These are phyloP conservation scores for Solanum pennellii DNA, from an alignment of 257 asterid genomes.

Conservation along the genomic window DNA sequence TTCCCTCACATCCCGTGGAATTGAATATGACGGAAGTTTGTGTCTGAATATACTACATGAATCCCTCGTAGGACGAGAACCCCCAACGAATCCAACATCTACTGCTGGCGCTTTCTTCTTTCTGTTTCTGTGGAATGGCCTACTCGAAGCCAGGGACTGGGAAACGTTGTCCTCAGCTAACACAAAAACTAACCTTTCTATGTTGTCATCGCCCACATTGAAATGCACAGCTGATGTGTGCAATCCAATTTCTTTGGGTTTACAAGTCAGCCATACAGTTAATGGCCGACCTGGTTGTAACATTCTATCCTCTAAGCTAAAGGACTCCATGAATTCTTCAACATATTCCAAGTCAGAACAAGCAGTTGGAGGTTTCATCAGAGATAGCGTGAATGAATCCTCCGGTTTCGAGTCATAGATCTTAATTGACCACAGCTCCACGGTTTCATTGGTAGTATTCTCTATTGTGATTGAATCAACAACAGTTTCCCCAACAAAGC, in stretches of 20 bases:
- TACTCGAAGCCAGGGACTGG: constrained; percentile 42
- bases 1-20: constrained; percentile 41
- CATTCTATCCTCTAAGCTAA: constrained; percentile 55
- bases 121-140: constrained; percentile 44
- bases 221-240: constrained; percentile 66
- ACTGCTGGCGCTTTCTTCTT: constrained; percentile 34
- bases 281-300: constrained; percentile 32
- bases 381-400: constrained; percentile 54
- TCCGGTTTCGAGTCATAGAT: constrained; percentile 84
- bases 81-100: constrained; percentile 29
- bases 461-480: constrained; percentile 42
- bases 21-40: constrained; percentile 30
- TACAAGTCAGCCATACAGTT: constrained; percentile 74
- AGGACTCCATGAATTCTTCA: constrained; percentile 45
- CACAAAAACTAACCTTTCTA: constrained; percentile 64
- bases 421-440: constrained; percentile 65
- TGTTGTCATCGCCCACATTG: constrained; percentile 48
- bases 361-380: constrained; percentile 69
- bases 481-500: constrained; percentile 49
- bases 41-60: constrained; percentile 11
- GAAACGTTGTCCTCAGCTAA: constrained; percentile 77
- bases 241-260: constrained; percentile 73
- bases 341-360: constrained; percentile 40
- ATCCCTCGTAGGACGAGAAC: constrained; percentile 47
- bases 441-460: constrained; percentile 35